Base-by-base conservation (phyloP, 2,329 filamentous ascomycete genomes). In the Raffaelea ambrosiae region DNA sequence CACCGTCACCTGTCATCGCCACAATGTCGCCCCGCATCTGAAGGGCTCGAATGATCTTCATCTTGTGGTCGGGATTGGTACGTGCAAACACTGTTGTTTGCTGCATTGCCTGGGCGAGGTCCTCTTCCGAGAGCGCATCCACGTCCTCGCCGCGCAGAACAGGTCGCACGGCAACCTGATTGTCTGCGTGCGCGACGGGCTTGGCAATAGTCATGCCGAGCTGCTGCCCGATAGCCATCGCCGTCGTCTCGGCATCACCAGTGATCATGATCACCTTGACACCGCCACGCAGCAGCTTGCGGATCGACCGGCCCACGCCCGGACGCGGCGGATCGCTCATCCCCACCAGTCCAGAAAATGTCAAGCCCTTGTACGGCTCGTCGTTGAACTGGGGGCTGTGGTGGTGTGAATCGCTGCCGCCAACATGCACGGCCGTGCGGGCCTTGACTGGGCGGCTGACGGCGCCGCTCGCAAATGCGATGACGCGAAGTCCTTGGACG, bases 201-300 rank as follows among this genome's bases (percentile, higher is more conserved):
- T 67, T 64, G 11, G 74, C 77, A 48, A 97, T 79, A 2, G 83
- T 81, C 88, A 98, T 98, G 38, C 93, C 93, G n/a, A 98, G 75
- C 60, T 95, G 91, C 65, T 79, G 88, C 26, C 88, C 93, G 61
- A 98, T 97, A 1, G 93, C 93, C 41, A 96, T 74, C 3, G 93
- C 93, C 3, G 93, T 98, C 1, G 88, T 88, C 63, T 97, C 89
- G 16, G 93, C 88, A 64, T 98, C 93, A 50, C 93, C 93, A 10
- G 93, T 98, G 56, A 98, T 97, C 93, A 98, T 98, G 57, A 98
- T 94, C 43, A 98, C 88, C 64, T 89, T 93, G 53, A 98, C 93
- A 36, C 91, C 91, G 47, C 93, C 93, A 43, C 88, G 82, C 84
- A 97, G 91, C 48, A 98, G 71, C 52, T 86, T 84, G 56, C 88